Evolutionary conservation across 805 yeast genomes (phyloP).

Genomic region (Candida anglica): DNA sequence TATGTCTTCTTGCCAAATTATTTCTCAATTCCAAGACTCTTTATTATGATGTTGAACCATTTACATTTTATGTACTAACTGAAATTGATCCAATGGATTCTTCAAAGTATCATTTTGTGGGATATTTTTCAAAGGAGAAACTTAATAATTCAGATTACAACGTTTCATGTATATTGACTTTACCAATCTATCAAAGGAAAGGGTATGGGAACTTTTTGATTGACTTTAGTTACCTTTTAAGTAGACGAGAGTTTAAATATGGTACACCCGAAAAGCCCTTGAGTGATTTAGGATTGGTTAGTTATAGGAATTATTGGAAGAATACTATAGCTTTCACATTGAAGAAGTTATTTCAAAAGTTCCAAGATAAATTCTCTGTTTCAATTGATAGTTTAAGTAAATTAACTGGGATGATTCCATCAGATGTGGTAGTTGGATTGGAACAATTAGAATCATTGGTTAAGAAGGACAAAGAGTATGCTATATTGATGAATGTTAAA

Average conservation of each 20-base stretch:
- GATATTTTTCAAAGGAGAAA: slow-evolving; percentile 90
- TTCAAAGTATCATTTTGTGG: slow-evolving; percentile 70
- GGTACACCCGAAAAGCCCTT: slow-evolving; percentile 97
- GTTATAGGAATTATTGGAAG: slow-evolving; percentile 88
- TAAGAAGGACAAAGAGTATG: slow-evolving; percentile 44
- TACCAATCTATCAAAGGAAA: slow-evolving; percentile 81
- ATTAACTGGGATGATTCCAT: slow-evolving; percentile 78
- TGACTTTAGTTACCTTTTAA: slow-evolving; percentile 80
- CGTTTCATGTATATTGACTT: slow-evolving; percentile 83
- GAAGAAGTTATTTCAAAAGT: slow-evolving; percentile 17
- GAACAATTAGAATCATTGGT: slow-evolving; percentile 70
- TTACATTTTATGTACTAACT: slow-evolving; percentile 80
- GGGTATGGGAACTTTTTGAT: slow-evolving; percentile 90
- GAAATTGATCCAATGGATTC: slow-evolving; percentile 50
- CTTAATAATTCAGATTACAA: slow-evolving; percentile 73
- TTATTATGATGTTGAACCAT: slow-evolving; percentile 94
- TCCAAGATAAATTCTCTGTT: slow-evolving; percentile 13
- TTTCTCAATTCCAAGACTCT: slow-evolving; percentile 88
- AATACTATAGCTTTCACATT: slow-evolving; percentile 54
- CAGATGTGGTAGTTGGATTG: slow-evolving; percentile 83
- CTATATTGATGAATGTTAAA: slow-evolving; percentile 47
- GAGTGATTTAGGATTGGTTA: slow-evolving; percentile 77
- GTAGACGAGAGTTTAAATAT: slow-evolving; percentile 66
- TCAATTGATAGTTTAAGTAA: slow-evolving; percentile 62
- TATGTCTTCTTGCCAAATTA: slow-evolving; percentile 84